Conservation (phyloP, 73 alveolate species). For the Strombidium stylifer region DNA sequence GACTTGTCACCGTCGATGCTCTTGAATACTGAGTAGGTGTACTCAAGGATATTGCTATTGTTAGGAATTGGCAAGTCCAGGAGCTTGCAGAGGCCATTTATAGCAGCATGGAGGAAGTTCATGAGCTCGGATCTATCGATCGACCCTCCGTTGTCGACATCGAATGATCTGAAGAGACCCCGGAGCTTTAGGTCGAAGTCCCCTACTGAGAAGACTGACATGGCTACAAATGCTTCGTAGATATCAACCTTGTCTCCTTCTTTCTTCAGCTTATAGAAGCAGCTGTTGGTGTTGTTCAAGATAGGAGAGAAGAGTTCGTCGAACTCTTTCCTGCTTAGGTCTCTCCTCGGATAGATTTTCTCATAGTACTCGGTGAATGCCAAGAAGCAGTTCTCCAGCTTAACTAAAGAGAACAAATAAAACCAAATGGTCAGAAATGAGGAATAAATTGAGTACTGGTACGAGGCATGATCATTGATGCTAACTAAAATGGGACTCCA, state of each 20-base stretch:
- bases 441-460: too few species aligned
- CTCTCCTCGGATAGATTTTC: too few species aligned
- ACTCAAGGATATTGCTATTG: slow-evolving; percentile 23
- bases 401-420: too few species aligned
- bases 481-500: too few species aligned
- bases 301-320: too few species aligned
- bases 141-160: slow-evolving; percentile 38
- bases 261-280: too few species aligned
- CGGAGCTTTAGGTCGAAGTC: slow-evolving; percentile 47
- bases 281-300: too few species aligned
- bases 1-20: background rate
- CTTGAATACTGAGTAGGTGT: background rate
- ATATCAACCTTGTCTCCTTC: slow-evolving; percentile 25
- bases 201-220: slow-evolving; percentile 53
- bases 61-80: slow-evolving; percentile 52
- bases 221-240: slow-evolving; percentile 55
- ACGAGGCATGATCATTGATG: too few species aligned
- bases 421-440: too few species aligned
- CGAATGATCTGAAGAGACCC: slow-evolving; percentile 44
- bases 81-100: slow-evolving; percentile 51
- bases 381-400: too few species aligned
- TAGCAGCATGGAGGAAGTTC: slow-evolving; percentile 26
- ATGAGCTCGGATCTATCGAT: slow-evolving; percentile 54
- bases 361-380: too few species aligned
- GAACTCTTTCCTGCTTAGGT: too few species aligned